phyloP scores from a whole-genome alignment of 306 rosid species.

The Quercus suber region DNA sequence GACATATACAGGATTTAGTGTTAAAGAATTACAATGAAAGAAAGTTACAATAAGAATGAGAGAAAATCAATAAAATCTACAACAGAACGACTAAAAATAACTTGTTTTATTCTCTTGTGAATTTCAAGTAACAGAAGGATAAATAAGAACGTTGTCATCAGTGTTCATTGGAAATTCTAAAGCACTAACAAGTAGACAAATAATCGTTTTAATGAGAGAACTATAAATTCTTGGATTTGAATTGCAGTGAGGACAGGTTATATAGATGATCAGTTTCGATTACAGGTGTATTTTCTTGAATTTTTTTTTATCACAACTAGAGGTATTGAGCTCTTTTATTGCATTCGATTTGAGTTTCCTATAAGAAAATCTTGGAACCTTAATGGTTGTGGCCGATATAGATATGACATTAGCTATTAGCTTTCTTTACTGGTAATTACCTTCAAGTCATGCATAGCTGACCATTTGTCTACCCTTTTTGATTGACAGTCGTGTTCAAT shows the following conservation, averaged over 20 bases:
- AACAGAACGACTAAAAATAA: neutral
- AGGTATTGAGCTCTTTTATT: neutral
- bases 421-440: neutral
- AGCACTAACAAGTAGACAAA: neutral
- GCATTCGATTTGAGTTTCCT: neutral
- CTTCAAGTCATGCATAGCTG: slow-evolving; percentile 6
- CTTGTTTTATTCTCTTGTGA: neutral
- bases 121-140: neutral
- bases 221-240: neutral
- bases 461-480: neutral
- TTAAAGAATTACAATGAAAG: no score
- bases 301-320: neutral
- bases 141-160: neutral
- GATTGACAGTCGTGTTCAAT: slow-evolving; percentile 87
- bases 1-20: no score
- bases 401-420: slow-evolving; percentile 1
- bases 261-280: neutral
- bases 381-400: neutral
- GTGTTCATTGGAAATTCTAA: neutral
- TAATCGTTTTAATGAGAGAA: neutral
- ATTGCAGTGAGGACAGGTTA: neutral
- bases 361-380: neutral
- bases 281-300: neutral
- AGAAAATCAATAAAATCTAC: no score
- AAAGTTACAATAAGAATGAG: no score